Evolutionary conservation across 2,329 filamentous ascomycete genomes (phyloP).

Genomic region (Microascus cirrosus): DNA sequence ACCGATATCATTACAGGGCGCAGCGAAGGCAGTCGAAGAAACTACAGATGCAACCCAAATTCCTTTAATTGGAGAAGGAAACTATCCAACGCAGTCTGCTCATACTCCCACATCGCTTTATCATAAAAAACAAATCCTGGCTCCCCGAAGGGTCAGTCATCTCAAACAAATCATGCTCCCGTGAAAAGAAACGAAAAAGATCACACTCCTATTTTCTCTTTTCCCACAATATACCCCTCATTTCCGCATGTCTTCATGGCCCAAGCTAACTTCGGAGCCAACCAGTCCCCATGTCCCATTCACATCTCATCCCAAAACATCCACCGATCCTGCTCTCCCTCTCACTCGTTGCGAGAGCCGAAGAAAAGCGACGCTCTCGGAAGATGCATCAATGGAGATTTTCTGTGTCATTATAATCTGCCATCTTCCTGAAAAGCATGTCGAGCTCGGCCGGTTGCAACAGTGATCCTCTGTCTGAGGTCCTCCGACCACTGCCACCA

Average conservation of each 20-base stretch:
- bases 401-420: not conserved
- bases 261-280: not conserved
- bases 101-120: not conserved
- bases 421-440: not conserved
- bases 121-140: not conserved
- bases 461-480: not conserved
- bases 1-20: no score
- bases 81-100: not conserved
- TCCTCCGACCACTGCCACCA: not conserved
- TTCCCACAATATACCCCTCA: no score
- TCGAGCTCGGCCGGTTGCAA: not conserved
- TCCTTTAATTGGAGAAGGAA: not conserved
- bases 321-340: no score
- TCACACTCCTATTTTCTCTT: not conserved
- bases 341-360: not conserved
- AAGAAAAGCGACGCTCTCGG: not conserved
- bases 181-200: not conserved
- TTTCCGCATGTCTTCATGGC: not conserved
- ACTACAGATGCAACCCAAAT: not conserved
- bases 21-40: not conserved
- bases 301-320: not conserved
- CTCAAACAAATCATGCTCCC: not conserved
- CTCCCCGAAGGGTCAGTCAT: not conserved
- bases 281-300: not conserved
- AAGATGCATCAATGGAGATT: not conserved